Evolutionary conservation across 768 basidiomycete species (phyloP), one percentile per base, ranked within the genome.

Genomic region (Cytidiella melzeri): DNA sequence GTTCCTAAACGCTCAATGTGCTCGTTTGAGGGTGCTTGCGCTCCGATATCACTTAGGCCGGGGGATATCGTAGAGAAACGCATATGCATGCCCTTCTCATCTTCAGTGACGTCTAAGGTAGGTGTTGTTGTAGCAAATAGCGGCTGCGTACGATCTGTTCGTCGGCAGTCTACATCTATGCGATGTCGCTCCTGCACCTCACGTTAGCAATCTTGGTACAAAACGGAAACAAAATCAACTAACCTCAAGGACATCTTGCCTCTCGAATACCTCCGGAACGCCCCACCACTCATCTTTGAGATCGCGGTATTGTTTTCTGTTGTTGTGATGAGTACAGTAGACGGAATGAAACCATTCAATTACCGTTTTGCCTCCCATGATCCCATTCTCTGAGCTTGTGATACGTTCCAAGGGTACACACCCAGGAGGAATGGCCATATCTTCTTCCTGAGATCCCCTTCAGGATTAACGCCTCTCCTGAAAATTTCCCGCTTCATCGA

Each of bases 161-260:
- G 79, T 50, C 94, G 84, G 60, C 96, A 98, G 62, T 98, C 96
- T 49, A 99, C 96, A 60, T 98, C 91, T 57, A 92, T 92, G 21
- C 91, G 81, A 67, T 92, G 91, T n/a, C 88, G 81, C 63, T 92
- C 91, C 84, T 84, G 20, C 9, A 50, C 19, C 49, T 50, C 19
- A 48, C 48, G 42, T 45, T 46, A 34, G 21, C 27, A 51, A 26
- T 10, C 45, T 27, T 25, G 26, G n/a, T 2, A 26, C 48, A 18
- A 28, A 5, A 19, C 45, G 46, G 30, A 18, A 50, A 64, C 64
- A 37, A 54, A 45, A 55, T 9, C 64, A 65, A 64, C 69, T 58
- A 59, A 91, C 90, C 68, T 99, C 95, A 26, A 89, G 64, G 45
- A 89, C 77, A 60, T 90, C 87, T 51, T 79, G 76, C 43, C 84